A percentile compares a stretch with the other conserved stretches of the same genome.
Conservation (phyloP, 352 stramenopile species). For the Phytophthora pinifolia region DNA sequence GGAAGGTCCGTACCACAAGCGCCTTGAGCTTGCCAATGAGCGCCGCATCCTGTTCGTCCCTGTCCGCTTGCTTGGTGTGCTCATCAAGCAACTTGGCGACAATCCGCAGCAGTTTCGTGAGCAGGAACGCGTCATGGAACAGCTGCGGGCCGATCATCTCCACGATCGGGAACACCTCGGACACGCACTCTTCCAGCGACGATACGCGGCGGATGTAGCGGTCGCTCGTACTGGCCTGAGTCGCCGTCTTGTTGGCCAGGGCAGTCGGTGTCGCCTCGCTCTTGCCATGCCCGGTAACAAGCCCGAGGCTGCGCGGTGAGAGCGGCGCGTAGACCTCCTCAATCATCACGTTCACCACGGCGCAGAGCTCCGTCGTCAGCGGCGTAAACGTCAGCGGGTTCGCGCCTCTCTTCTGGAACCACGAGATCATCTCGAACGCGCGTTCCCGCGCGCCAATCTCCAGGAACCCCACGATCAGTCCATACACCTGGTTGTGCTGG, state of each 20-base stretch:
- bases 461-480: slow-evolving; percentile 77
- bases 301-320: slow-evolving; percentile 51
- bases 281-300: slow-evolving; percentile 32
- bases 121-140: too few relatives aligned
- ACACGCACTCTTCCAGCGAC: slow-evolving; percentile 46
- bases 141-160: too few relatives aligned
- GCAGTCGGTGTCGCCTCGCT: not conserved
- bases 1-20: slow-evolving; percentile 59
- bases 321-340: slow-evolving; percentile 52
- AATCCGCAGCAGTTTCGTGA: slow-evolving; percentile 73
- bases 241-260: slow-evolving; percentile 3
- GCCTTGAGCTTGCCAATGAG: slow-evolving; percentile 43
- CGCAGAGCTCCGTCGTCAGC: slow-evolving; percentile 62
- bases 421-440: slow-evolving; percentile 84
- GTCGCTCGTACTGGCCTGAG: slow-evolving; percentile 18
- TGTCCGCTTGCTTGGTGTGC: slow-evolving; percentile 26
- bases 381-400: slow-evolving; percentile 71
- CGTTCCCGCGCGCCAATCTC: slow-evolving; percentile 64
- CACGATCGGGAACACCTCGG: slow-evolving; percentile 59
- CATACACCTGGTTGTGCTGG: slow-evolving; percentile 76
- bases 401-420: slow-evolving; percentile 65
- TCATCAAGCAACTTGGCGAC: slow-evolving; percentile 53
- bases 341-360: slow-evolving; percentile 68
- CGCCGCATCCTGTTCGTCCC: slow-evolving; percentile 15
- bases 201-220: slow-evolving; percentile 38